phyloP scores from a whole-genome alignment of 257 asterid genomes.

The Fraxinus quadrangulata region DNA sequence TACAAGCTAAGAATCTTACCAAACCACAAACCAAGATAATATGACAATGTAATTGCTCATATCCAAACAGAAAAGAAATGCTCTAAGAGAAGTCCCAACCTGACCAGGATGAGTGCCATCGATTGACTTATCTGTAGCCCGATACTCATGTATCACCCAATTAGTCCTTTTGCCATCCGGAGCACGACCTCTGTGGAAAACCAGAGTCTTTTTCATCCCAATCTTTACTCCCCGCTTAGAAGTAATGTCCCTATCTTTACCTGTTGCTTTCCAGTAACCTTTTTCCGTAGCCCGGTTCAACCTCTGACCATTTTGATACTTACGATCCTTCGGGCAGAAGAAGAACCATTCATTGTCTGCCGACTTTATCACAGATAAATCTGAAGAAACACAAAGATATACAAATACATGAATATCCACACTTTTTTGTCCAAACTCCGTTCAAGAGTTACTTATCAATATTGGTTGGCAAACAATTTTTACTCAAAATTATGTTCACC shows the following conservation, averaged over 20 bases:
- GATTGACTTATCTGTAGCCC: conserved; percentile 76
- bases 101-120: conserved; percentile 97
- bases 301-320: conserved; percentile 93
- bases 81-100: conserved; percentile 40
- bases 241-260: conserved; percentile 77
- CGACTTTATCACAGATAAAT: conserved; percentile 72
- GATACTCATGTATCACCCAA: conserved; percentile 99
- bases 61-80: background rate
- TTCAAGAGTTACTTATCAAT: background rate
- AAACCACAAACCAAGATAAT: conserved; percentile 12
- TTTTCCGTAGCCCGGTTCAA: conserved; percentile 81
- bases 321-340: conserved; percentile 98
- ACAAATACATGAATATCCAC: background rate
- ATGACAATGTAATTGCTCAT: background rate
- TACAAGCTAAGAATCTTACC: background rate
- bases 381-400: conserved; percentile 49
- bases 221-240: conserved; percentile 72
- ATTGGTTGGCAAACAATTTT: background rate
- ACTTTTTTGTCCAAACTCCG: background rate
- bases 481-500: no score
- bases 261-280: conserved; percentile 99
- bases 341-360: conserved; percentile 96
- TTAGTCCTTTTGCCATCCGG: conserved; percentile 92
- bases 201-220: conserved; percentile 96
- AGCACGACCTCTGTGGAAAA: conserved; percentile 90